Evolutionary conservation across 768 basidiomycete species (phyloP), one percentile per base, ranked within the genome.

Genomic region (Collybia sordida): DNA sequence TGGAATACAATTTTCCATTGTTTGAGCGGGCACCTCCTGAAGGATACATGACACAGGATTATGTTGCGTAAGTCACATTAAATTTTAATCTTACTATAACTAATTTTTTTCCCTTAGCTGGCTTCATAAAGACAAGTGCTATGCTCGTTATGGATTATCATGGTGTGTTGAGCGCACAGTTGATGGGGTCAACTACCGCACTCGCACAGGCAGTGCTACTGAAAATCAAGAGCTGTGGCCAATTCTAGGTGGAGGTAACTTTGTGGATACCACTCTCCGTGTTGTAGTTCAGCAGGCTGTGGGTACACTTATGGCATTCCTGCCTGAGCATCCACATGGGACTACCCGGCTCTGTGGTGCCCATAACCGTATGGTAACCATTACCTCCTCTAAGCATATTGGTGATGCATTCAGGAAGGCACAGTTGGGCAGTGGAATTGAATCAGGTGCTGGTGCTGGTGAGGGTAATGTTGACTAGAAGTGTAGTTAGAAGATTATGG

Each of bases 241-340:
- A 34, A n/a, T 27, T 21, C 21, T 22, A 18, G 39, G 21, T 34
- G 47, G 40, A 12, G 40, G 22, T n/a, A 49, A 42, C 31, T 49
- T 41, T 49, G 47, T 49, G 6, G 40, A 49, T 34, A 19, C 34
- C 15, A 49, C 14, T 31, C 40, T 49, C 5, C 2, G 31, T 19
- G 47, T 49, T 42, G 47, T 49, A 21, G 47, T 41, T 11, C 24
- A 49, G 40, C 47, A 41, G 28, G 47, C 47, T 6, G 23, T 17
- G 2, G 47, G 38, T 22, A 48, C 47, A 17, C 22, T 49, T 12
- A 42, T 49, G 17, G 48, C 38, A 2, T 49, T 49, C 27, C 22
- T 31, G 27, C 48, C 48, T 42, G 48, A 49, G 27, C 44, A 35
- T 18, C 40, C 24, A 12, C 49, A 50, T 50, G 49, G 42, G 17